Evolutionary conservation across 2,329 filamentous ascomycete species (phyloP), one percentile per base, ranked within the genome.

Genomic region (Aspergillus felis): DNA sequence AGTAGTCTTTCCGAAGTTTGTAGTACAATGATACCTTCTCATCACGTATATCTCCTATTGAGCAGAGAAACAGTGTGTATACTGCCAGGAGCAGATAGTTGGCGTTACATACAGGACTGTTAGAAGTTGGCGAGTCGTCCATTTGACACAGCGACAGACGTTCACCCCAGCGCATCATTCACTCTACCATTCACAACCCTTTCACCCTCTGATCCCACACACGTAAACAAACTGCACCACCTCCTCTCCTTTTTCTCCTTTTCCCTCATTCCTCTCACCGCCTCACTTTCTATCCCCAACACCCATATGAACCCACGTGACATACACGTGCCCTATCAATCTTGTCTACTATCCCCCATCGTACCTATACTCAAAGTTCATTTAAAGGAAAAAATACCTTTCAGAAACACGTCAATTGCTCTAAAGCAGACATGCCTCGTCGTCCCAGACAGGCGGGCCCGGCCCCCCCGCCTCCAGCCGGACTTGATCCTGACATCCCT

Each of bases 401-500:
- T 17, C 44, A 47, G 4, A 47, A 47, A 47, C 44, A 47, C 44
- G 5, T 25, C 24, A 7, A 14, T 24, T 17, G 10, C 22, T 27
- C 1, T 47, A 1, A 22, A 24, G n/a, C 10, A 17, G 50, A 2
- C n/a, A 61, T 61, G 55, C 29, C 57, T 42, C 47, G 22, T 42
- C 41, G 12, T 29, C 24, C 14, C 3, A 50, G 38, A 27, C 54
- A 51, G 41, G 53, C 28, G 51, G 12, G 20, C 12, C 47, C 41
- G 10, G 46, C 35, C 29, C 20, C 14, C 10, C 6, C 10, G 20
- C 12, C 51, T 55, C 48, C 46, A 17, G n/a, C 59, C 41, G 25
- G 53, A 41, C 54, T 29, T 8, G 56, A 60, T 6, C 22, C 53
- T 22, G 61, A 63, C 4, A 58, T 64, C 32, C 69, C 69, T 2